Base-by-base conservation (phyloP, 2,329 filamentous ascomycete species). In the Clonostachys byssicola region DNA sequence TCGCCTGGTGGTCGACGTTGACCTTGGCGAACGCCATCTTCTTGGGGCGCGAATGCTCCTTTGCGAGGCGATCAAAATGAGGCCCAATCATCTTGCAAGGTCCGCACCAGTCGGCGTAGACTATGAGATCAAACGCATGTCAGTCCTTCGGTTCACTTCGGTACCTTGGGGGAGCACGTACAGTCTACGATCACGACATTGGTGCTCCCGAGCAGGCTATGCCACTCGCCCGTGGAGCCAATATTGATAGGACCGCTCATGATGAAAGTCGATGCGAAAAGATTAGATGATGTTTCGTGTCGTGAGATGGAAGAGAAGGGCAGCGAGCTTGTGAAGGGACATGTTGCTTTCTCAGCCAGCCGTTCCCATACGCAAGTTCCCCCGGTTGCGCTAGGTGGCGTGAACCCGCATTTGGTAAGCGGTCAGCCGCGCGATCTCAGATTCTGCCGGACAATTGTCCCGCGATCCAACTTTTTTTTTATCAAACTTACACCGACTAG, bases 41-140 rank as follows among this genome's bases (percentile, higher is more conserved):
- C 60, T 86, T 86, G 14, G 90, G 85, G 54, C 90, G 85, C 43
- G 90, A 85, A 60, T 94, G 82, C 64, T 92, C 87, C 49, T 78
- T 76, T 43, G 91, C 82, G 49, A 97, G 84, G 58, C 86, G 83
- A 62, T 96, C 89, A 67, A 95, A 97, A 48, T 88, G 81, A 17
- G 92, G 92, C 44, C 89, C 89, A 55, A 97, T 95, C 63, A 86
- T 81, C 72, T 95, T 95, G 80, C 92, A 96, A 60, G 92, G 91
- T 48, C 86, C 88, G 67, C 91, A 97, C 89, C 90, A 96, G 71
- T 95, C 88, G 66, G 92, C 92, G 63, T 94, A 95, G 77, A 96
- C 90, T 95, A 58, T 44, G 57, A 45, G 50, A 54, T 63, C 62
- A 66, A 12, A 34, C 14, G n/a, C 30, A 33, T 20, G 34, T 46